Evolutionary conservation across 164 flowering plant genomes (phyloP), one percentile per base, ranked within the genome.

Genomic region (Tetrastigma voinierianum): DNA sequence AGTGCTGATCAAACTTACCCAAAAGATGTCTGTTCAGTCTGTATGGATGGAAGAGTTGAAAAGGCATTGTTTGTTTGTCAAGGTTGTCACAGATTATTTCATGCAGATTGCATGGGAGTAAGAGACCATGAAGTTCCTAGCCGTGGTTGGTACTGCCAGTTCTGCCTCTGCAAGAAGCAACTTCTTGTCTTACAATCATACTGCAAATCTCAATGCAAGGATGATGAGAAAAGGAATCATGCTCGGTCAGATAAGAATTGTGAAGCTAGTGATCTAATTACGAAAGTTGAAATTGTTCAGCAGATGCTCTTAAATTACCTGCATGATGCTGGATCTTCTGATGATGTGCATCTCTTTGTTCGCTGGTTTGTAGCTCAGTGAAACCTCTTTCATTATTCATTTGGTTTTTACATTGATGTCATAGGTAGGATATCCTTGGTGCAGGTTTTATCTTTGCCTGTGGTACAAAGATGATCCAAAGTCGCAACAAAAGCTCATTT

Each of bases 401-500:
- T 65, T 23, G 59, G 19, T 46, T 18, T 63, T 54, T 72, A 3
- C 10, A 14, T 68, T 65, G 67, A 66, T 65, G 67, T 51, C 19
- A 55, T 70, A 65, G 1, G 21, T 47, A 63, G 44, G 46, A 17
- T 62, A 46, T 55, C 1, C 65, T 51, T 17, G 48, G 14, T 84
- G 80, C 90, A 93, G 99, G 99, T 90, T 89, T 78, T 90, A 90
- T 79, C 86, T 96, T 58, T 93, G 90, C 78, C 64, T 90, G 11
- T 96, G 99, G 99, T 90, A 78, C 80, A 96, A 96, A 81, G 96
- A 93, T 83, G 91, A 88, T 65, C 87, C 96, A 20, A 84, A 80
- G 67, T 81, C 89, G 55, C 84, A 83, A 66, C 76, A 87, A 69
- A 87, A 82, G 74, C 78, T 84, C 58, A 63, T 63, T 54, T 89